phyloP scores from a whole-genome alignment of 2,329 filamentous ascomycete species.

The Gnomoniopsis smithogilvyi region DNA sequence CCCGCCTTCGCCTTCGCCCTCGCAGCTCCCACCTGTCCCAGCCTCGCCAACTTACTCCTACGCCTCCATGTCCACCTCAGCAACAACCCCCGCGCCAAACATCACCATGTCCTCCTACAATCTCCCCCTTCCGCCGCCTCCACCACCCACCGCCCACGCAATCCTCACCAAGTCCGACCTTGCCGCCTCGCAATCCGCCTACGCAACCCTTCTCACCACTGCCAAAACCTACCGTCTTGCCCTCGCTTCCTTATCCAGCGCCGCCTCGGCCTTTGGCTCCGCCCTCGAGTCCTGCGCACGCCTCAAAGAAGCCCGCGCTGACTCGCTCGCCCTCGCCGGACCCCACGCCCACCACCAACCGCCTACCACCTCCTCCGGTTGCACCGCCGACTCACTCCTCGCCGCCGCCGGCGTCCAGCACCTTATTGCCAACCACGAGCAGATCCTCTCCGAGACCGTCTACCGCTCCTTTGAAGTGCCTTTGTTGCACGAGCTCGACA shows the following conservation, averaged over 20 bases:
- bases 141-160: slow-evolving; percentile 54
- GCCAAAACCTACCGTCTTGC: slow-evolving; percentile 64
- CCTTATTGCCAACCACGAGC: slow-evolving; percentile 66
- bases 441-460: slow-evolving; percentile 66
- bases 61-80: slow-evolving; percentile 53
- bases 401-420: slow-evolving; percentile 64
- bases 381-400: slow-evolving; percentile 62
- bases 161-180: slow-evolving; percentile 63
- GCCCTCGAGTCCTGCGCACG: slow-evolving; percentile 67
- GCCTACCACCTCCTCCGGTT: slow-evolving; percentile 46
- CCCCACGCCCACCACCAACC: slow-evolving; percentile 18
- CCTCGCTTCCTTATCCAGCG: slow-evolving; percentile 56
- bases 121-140: slow-evolving; percentile 61
- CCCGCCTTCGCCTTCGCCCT: slow-evolving; percentile 49
- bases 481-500: slow-evolving; percentile 65
- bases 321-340: slow-evolving; percentile 41
- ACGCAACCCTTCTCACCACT: slow-evolving; percentile 57
- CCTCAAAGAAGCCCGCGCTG: slow-evolving; percentile 63
- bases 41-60: slow-evolving; percentile 62
- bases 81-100: slow-evolving; percentile 47
- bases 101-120: slow-evolving; percentile 36
- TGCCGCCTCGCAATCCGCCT: slow-evolving; percentile 59
- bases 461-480: slow-evolving; percentile 68
- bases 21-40: slow-evolving; percentile 58
- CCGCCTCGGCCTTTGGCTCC: slow-evolving; percentile 61